Evolutionary conservation across 805 yeast species (phyloP), one percentile per base, ranked within the genome.

Genomic region (Spathaspora sp.): DNA sequence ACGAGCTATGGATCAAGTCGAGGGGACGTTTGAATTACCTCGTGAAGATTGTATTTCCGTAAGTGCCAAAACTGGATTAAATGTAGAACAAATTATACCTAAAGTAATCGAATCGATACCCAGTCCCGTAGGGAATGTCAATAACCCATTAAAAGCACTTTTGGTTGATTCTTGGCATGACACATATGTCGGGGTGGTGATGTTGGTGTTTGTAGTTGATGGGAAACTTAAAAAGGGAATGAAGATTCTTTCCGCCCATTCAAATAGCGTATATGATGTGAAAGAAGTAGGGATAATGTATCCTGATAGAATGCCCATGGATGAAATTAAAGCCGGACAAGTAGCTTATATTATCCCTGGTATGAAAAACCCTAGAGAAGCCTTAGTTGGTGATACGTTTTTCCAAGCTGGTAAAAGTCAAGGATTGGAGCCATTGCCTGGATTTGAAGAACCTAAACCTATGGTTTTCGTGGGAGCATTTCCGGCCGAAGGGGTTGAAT

Each of bases 391-490:
- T 32, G 99, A 93, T 64, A 93, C 99, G 0, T 79, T 90, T 56
- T 81, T 82, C 78, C 82, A 80, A 51, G 71, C 73, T 11, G 87
- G 86, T 4, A 77, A 76, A 32, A 77, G 76, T 42, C 69, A 67
- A 47, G 75, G 73, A 1, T 83, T 87, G 2, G 89, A 85, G 55
- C 86, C 97, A 1, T 75, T 93, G 23, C 97, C 96, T 1, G 98
- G 98, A 0, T 94, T 93, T 66, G 97, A 92, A 68, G 97, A 90
- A 60, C 92, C 96, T 0, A 92, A 94, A 67, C 97, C 98, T 1
- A 94, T 94, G 98, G 98, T 93, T 8, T 94, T 93, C 66, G 96
- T 93, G 47, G 98, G 98, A 12, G 99, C 98, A 0, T 93, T 90
- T 60, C 98, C 99, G 0, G 94, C 97, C 0, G 97, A 93, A 61